phyloP scores from a whole-genome alignment of 768 basidiomycete genomes.

The Ephemerocybe angulata region DNA sequence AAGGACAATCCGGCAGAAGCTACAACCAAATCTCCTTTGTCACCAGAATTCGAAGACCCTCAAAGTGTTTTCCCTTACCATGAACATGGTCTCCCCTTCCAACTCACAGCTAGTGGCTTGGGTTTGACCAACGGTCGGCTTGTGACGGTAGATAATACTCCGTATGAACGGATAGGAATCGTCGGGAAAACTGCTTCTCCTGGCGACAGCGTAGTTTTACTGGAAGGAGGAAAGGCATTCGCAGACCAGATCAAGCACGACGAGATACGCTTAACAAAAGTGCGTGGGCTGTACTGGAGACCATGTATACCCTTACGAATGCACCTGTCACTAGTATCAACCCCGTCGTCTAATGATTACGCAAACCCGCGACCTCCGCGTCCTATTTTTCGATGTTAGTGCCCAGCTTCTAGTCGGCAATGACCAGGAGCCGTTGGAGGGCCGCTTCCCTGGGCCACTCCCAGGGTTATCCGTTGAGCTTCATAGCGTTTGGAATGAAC shows the following conservation, averaged over 20 bases:
- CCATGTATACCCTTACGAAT: background rate
- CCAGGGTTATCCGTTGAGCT: slow-evolving; percentile 61
- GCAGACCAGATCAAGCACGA: slow-evolving; percentile 47
- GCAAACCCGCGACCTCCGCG: slow-evolving; percentile 54
- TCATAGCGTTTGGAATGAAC: slow-evolving; percentile 34
- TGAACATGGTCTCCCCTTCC: slow-evolving; percentile 8
- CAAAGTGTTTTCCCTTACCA: background rate
- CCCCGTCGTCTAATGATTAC: slow-evolving; percentile 64
- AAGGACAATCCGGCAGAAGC: background rate
- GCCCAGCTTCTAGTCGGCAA: slow-evolving; percentile 51
- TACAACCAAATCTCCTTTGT: background rate
- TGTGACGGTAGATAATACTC: slow-evolving; percentile 42
- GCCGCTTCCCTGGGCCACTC: slow-evolving; percentile 64
- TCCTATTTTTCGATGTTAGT: slow-evolving; percentile 76
- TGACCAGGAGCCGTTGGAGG: slow-evolving; percentile 44
- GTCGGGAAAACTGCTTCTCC: slow-evolving; percentile 18
- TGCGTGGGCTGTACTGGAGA: slow-evolving; percentile 21
- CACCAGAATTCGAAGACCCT: background rate
- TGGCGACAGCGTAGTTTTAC: slow-evolving; percentile 22
- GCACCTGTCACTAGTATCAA: slow-evolving; percentile 42
- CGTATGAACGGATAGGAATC: slow-evolving; percentile 40
- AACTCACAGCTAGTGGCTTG: slow-evolving; percentile 13
- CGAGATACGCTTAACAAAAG: slow-evolving; percentile 56
- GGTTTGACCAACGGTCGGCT: slow-evolving; percentile 43
- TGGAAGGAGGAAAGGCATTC: slow-evolving; percentile 57